These are phyloP conservation scores for Inga oerstediana DNA, from an alignment of 306 rosid genomes.

Conservation along the genomic window DNA sequence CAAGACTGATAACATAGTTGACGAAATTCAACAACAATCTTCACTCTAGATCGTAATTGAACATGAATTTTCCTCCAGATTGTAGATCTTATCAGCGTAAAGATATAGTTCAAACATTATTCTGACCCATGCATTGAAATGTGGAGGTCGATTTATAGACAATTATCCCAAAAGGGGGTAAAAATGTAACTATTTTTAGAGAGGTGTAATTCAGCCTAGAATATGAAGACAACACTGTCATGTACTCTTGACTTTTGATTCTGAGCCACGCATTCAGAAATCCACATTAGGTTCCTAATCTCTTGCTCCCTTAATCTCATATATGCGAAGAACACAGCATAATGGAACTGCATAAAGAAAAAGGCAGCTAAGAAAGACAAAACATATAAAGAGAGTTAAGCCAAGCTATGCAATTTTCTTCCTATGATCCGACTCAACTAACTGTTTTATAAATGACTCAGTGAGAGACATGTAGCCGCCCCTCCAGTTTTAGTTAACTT, in stretches of 20 bases:
- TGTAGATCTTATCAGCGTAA: conserved; percentile 26
- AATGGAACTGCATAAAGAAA: conserved; percentile 75
- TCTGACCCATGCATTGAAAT: conserved; percentile 28
- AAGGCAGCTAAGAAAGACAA: conserved; percentile 1
- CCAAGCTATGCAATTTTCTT: conserved; percentile 19
- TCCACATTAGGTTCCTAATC: conserved; percentile 98
- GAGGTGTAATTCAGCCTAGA: conserved; percentile 49
- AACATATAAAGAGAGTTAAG: not conserved
- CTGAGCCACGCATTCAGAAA: conserved; percentile 97
- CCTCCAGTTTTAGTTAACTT: conserved; percentile 5
- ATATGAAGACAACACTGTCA: conserved; percentile 95
- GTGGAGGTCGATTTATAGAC: conserved; percentile 41
- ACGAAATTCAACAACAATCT: conserved; percentile 34
- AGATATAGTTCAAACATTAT: conserved; percentile 37
- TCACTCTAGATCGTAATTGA: conserved; percentile 28
- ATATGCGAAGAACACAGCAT: conserved; percentile 91
- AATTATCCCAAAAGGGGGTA: conserved; percentile 35
- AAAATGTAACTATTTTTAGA: conserved; percentile 23
- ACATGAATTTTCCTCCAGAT: conserved; percentile 30
- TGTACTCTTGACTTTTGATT: conserved; percentile 98
- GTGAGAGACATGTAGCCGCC: not conserved
- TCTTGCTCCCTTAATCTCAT: conserved; percentile 99
- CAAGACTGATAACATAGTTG: conserved; percentile 25
- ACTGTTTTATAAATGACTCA: not conserved
- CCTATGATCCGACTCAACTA: not conserved